Conservation (phyloP, 768 basidiomycete genomes). For the Asterophora lycoperdoides region DNA sequence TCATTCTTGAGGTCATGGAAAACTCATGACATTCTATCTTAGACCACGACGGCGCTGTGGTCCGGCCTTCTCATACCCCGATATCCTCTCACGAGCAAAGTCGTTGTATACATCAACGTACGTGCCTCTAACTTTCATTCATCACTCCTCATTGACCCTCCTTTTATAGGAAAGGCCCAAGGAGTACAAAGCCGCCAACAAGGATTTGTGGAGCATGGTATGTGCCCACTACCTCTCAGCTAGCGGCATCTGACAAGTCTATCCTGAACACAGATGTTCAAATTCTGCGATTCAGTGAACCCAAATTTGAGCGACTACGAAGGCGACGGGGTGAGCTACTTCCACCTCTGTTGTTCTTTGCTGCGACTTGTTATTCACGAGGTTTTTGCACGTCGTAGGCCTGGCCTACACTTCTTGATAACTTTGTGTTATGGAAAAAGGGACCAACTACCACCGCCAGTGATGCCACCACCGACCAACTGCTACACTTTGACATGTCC, state of each 20-base stretch:
- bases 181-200: conserved; percentile 72
- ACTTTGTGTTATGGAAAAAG: conserved; percentile 71
- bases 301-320: conserved; percentile 65
- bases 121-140: conserved; percentile 14
- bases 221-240: neutral
- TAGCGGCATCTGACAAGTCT: conserved; percentile 1
- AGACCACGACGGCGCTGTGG: conserved; percentile 76
- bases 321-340: conserved; percentile 60
- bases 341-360: neutral
- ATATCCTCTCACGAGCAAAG: conserved; percentile 61
- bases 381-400: conserved; percentile 53
- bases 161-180: conserved; percentile 40
- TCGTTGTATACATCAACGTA: conserved; percentile 66
- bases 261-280: conserved; percentile 63
- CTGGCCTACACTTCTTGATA: conserved; percentile 80
- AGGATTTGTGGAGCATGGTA: conserved; percentile 86
- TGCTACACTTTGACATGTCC: too few species aligned
- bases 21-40: neutral
- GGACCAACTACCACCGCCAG: neutral
- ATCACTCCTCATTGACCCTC: conserved; percentile 19
- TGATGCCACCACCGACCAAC: neutral
- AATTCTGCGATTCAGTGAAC: conserved; percentile 65
- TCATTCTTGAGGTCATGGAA: neutral
- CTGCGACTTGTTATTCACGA: conserved; percentile 1
- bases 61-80: conserved; percentile 65